phyloP scores from a whole-genome alignment of 1,139 yeast genomes.

The Pichia sp. region DNA sequence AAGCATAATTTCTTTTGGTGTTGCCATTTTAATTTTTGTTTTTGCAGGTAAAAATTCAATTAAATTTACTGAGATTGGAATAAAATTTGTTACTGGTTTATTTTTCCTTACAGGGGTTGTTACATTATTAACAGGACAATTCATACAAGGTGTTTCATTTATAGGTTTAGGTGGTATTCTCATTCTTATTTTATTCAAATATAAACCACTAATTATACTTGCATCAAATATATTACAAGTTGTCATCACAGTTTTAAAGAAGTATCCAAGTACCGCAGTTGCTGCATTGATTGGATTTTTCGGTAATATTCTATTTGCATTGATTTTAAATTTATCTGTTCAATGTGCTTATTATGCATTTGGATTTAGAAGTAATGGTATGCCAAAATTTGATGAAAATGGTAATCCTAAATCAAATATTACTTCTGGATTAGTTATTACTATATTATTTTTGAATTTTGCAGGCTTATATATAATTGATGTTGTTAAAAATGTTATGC shows the following conservation, averaged over 20 bases:
- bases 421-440: conserved; percentile 60
- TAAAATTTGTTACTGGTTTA: conserved; percentile 57
- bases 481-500: conserved; percentile 78
- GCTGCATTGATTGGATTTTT: conserved; percentile 54
- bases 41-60: conserved; percentile 64
- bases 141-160: conserved; percentile 75
- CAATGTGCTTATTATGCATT: conserved; percentile 32
- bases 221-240: conserved; percentile 70
- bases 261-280: conserved; percentile 63
- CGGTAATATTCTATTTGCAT: conserved; percentile 28
- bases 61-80: conserved; percentile 62
- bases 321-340: conserved; percentile 12
- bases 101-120: conserved; percentile 73
- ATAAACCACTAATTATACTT: conserved; percentile 47
- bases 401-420: conserved; percentile 59
- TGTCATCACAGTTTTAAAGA: conserved; percentile 70
- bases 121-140: conserved; percentile 57
- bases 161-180: conserved; percentile 56
- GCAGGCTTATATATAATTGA: conserved; percentile 85
- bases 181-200: conserved; percentile 71
- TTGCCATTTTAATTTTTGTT: conserved; percentile 51
- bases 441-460: conserved; percentile 43
- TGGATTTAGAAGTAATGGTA: conserved; percentile 53
- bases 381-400: conserved; percentile 17
- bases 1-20: conserved; percentile 52